Evolutionary conservation across 164 flowering plant genomes (phyloP), one percentile per base, ranked within the genome.

Genomic region (Chimonanthus praecox): DNA sequence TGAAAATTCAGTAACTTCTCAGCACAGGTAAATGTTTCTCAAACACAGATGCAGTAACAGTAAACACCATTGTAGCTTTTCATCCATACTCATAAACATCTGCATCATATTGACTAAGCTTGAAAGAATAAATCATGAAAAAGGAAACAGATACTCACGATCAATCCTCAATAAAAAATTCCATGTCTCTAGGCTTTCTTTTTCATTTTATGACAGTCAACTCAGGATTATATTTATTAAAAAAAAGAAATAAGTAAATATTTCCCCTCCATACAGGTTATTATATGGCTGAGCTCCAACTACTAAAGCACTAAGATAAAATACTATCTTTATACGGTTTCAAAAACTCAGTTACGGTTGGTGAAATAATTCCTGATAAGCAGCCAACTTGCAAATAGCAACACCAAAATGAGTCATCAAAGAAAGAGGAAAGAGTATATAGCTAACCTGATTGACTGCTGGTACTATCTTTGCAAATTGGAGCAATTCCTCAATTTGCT

Each of bases 391-490:
- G 33, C 33, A 33, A 33, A 33, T 33, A 33, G 33, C 33, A 33
- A 0, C 33, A 33, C 33, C 33, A 33, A 33, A 33, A 33, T 33
- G 33, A 33, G 33, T 33, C 33, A 33, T 33, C 33, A 33, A 18
- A n/a, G 4, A 54, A 54, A 54, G 16, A 51, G 16, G 8, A 18
- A 68, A 68, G 4, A 68, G 46, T 21, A 18, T 18, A 4, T 11
- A 18, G 50, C 73, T 74, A 20, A 90, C 97, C 88, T 93, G 97
- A 82, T 87, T 90, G 47, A 88, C 95, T 16, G 92, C 94, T 6
- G 98, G 97, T 8, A 88, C 84, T 77, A 89, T 79, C 68, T 86
- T 89, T 0, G 97, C 91, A 71, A 88, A 84, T 71, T 84, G 83
- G n/a, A 93, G 86, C 82, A 93, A 74, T 73, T 88, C 92, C 63